Evolutionary conservation across 352 stramenopile genomes (phyloP), one percentile per base, ranked within the genome.

Genomic region (Pelagophyceae sp.): DNA sequence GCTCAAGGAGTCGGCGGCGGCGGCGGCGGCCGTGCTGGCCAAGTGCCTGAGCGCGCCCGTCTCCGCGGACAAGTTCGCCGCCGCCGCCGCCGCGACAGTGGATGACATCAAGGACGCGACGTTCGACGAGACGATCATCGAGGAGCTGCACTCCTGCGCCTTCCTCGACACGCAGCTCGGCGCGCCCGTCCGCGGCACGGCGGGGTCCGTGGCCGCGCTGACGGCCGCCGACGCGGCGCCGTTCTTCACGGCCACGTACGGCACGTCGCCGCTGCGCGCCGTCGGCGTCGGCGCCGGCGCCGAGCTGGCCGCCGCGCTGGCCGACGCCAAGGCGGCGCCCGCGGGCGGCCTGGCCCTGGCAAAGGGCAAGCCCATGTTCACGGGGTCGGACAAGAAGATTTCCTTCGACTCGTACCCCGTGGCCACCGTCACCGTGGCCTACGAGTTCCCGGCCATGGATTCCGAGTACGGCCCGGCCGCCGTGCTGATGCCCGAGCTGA

Each of bases 71-170:
- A 31, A 27, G n/a, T 71, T 71, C 31, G 31, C 17, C 3, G 61
- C 61, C 61, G 61, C 61, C 29, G 6, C 2, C 6, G 61, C 3
- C 3, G 27, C 29, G n/a, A 25, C 27, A 27, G 6, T 71, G n/a
- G 61, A 27, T 1, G 33, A 6, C 29, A 67, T 67, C 11, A 54
- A 54, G 45, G 45, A 11, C 11, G 11, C 45, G 45, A 23, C 11
- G 11, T 27, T 31, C 11, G 54, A 27, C 54, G 29, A 1, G 5
- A 37, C 5, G 31, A 31, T 71, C 67, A 15, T 67, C 23, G 67
- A 74, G 67, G 35, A 58, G 11, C 15, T 74, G 15, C 38, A 74
- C 38, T 33, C 15, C 35, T 74, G 67, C 67, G 67, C 67, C 20
- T 74, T 40, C 37, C 67, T 74, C 35, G 67, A 74, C 5, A 54